A percentile compares a stretch with the other conserved stretches of the same genome.
Evolutionary conservation across 2,329 filamentous ascomycete species (phyloP).

Genomic region (Ascomycota sp.): DNA sequence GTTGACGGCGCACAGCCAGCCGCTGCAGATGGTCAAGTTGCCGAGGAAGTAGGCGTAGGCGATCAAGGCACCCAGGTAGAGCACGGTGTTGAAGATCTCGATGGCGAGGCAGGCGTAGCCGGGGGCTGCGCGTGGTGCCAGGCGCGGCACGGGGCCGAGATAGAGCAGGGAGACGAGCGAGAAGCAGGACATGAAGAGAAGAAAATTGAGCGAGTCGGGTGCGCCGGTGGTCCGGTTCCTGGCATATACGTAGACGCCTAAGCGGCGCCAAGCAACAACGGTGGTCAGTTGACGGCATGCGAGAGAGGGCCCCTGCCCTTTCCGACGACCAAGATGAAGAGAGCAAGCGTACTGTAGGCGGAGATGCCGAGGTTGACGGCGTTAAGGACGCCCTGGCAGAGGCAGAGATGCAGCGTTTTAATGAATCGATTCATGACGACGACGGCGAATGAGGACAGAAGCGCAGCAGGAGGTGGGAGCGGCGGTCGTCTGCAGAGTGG

Average conservation of each 20-base stretch:
- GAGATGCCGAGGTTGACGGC: constrained; percentile 4
- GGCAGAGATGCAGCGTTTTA: constrained; percentile 3
- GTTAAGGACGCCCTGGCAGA: constrained; percentile 5
- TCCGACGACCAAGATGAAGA: neutral
- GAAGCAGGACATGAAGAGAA: constrained; percentile 32
- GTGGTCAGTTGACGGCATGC: no score
- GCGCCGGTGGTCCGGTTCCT: constrained; percentile 29
- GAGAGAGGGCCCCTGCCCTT: no score
- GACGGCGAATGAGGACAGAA: no score
- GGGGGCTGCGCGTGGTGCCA: constrained; percentile 22
- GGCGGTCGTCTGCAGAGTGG: no score
- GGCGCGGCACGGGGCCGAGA: constrained; percentile 27
- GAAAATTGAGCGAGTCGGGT: constrained; percentile 36
- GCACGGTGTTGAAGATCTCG: constrained; percentile 29
- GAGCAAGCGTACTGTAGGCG: constrained; percentile 4
- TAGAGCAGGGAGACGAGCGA: constrained; percentile 34
- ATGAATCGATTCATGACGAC: constrained; percentile 5
- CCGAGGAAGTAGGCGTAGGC: constrained; percentile 35
- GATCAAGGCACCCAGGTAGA: constrained; percentile 40
- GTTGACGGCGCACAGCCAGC: constrained; percentile 33
- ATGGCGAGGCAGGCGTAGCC: constrained; percentile 24
- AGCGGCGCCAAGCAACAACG: neutral
- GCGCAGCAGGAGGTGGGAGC: no score
- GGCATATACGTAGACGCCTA: constrained; percentile 41
- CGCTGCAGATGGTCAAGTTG: constrained; percentile 33